Conservation (phyloP, 305 asterid species). For the Fraxinus paxiana region DNA sequence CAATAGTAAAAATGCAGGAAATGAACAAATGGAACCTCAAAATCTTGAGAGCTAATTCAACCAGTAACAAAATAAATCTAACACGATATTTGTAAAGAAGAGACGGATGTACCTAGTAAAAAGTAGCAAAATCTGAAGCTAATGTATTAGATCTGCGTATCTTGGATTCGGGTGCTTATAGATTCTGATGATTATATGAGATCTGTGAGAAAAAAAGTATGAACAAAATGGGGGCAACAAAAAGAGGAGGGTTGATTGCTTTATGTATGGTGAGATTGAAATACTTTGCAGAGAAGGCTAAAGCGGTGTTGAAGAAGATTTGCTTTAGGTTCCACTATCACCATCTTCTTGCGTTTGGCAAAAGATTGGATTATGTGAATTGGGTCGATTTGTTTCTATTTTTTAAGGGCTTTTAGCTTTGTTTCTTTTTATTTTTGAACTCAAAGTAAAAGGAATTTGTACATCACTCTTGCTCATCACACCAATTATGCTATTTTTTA, state of each 20-base stretch:
- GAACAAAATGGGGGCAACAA: neutral
- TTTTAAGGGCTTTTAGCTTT: neutral
- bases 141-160: neutral
- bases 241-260: neutral
- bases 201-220: neutral
- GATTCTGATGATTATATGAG: neutral
- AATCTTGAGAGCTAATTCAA: neutral
- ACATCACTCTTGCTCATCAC: neutral
- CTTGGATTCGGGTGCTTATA: neutral
- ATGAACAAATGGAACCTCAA: neutral
- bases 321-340: conserved; percentile 3
- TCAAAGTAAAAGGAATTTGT: neutral
- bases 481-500: neutral
- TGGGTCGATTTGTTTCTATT: neutral
- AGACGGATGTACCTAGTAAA: neutral
- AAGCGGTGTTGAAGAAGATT: neutral
- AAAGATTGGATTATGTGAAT: neutral
- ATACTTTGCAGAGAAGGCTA: neutral
- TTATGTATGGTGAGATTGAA: neutral
- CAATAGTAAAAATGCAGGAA: neutral
- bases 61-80: neutral
- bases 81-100: neutral
- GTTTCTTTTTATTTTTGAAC: neutral
- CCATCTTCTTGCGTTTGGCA: neutral
- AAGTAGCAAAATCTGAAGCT: neutral